phyloP scores from a whole-genome alignment of 306 rosid genomes.

The Medicago lupulina region DNA sequence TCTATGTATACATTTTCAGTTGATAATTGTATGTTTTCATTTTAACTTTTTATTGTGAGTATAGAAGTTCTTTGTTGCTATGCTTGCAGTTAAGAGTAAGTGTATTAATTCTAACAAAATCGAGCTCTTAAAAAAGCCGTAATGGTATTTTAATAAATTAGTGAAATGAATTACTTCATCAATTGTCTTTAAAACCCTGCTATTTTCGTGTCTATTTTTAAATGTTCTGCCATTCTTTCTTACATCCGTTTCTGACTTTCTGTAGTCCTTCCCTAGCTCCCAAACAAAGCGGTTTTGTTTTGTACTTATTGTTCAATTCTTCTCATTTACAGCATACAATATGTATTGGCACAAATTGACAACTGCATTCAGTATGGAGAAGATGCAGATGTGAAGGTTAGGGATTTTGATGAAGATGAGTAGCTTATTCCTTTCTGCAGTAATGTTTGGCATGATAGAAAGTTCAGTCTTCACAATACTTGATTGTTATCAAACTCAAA shows the following conservation, averaged over 20 bases:
- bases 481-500: slow-evolving; percentile 28
- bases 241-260: background rate
- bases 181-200: background rate
- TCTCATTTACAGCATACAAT: slow-evolving; percentile 59
- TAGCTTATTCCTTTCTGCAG: slow-evolving; percentile 10
- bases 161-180: background rate
- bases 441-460: background rate
- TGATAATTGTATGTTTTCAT: no score
- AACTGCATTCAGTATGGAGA: slow-evolving; percentile 70
- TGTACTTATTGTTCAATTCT: slow-evolving; percentile 28
- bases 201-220: background rate
- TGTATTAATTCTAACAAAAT: no score
- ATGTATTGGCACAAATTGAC: slow-evolving; percentile 70
- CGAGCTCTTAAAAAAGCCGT: background rate
- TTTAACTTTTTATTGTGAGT: no score
- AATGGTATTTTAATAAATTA: background rate
- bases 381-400: slow-evolving; percentile 77
- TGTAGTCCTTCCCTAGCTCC: background rate
- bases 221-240: background rate
- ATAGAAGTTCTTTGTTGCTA: no score
- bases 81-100: no score
- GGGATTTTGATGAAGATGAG: slow-evolving; percentile 73
- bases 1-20: no score
- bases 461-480: background rate
- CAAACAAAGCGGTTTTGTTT: background rate